Base-by-base conservation (phyloP, 306 rosid species). In the Castanospermum australe region DNA sequence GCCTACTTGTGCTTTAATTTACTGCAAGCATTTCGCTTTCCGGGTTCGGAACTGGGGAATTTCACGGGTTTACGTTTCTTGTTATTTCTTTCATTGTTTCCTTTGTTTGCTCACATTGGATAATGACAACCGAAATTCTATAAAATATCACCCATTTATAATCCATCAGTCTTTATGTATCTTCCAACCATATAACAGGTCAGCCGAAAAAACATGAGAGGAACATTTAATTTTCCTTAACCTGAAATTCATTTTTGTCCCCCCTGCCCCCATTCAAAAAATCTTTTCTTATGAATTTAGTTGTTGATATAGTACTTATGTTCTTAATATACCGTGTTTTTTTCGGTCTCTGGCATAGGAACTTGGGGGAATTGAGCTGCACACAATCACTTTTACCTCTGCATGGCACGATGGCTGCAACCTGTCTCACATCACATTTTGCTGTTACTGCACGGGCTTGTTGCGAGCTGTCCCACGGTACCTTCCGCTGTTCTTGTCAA, bases 401-500 rank as follows among this genome's bases (percentile, higher is more conserved):
- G 48, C 83, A 74, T 78, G 54, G 79, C 66, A 47, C 83, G 67
- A 82, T 81, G 85, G 87, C 88, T 30, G 65, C 86, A 17, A 48
- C 86, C 22, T 73, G 88, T 72, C 84, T 88, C 76, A 87, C 97
- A 33, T 91, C 99, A 20, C 94, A 89, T 83, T 50, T 88, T 61
- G 61, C 83, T 63, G 88, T 83, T 86, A 85, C 83, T 8, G 82
- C 75, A 6, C 90, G 90, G 61, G 92, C 96, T 83, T 93, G 67
- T 54, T 90, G 96, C 86, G 97, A 90, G 94, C 81, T 93, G 92
- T 90, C 96, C 71, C 89, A 93, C 77, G 99, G 99, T 91, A 96
- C 93, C 97, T 90, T 96, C 94, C 81, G 91, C 86, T 96, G 96
- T 79, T 77, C 99, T 93, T 93, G 96, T 96, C 98, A 87, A 84